These are phyloP conservation scores for Tetrapisispora phaffii DNA, from an alignment of 805 yeast genomes.

Conservation along the genomic window DNA sequence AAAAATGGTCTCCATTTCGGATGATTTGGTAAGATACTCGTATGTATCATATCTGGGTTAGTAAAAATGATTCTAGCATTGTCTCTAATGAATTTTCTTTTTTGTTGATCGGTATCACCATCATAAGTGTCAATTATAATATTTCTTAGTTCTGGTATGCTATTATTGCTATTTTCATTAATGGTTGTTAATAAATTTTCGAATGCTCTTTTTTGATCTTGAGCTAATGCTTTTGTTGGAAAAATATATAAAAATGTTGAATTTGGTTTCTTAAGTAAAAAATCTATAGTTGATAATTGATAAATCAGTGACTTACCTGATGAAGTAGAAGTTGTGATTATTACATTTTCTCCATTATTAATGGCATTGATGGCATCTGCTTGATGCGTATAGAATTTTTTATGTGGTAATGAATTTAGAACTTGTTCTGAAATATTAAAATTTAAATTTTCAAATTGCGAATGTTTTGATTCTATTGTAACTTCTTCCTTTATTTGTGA, in stretches of 20 bases:
- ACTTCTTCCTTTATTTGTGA: slow-evolving; percentile 52
- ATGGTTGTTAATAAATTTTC: slow-evolving; percentile 44
- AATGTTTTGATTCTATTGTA: slow-evolving; percentile 38
- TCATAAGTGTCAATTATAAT: slow-evolving; percentile 73
- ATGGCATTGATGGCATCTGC: slow-evolving; percentile 60
- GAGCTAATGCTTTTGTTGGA: slow-evolving; percentile 96
- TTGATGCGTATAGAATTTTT: slow-evolving; percentile 69
- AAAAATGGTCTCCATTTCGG: slow-evolving; percentile 65
- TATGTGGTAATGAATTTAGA: slow-evolving; percentile 40
- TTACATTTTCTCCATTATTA: slow-evolving; percentile 52
- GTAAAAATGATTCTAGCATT: slow-evolving; percentile 77
- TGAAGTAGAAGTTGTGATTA: slow-evolving; percentile 89
- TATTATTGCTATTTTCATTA: slow-evolving; percentile 35
- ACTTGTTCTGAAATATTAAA: slow-evolving; percentile 44
- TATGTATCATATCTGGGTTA: slow-evolving; percentile 90
- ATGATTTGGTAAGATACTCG: slow-evolving; percentile 72
- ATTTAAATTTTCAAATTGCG: slow-evolving; percentile 36
- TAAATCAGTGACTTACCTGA: slow-evolving; percentile 92
- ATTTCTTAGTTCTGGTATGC: slow-evolving; percentile 38
- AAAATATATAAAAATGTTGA: slow-evolving; percentile 76
- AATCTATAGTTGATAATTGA: slow-evolving; percentile 68
- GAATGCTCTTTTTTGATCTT: slow-evolving; percentile 85
- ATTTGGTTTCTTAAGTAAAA: slow-evolving; percentile 33
- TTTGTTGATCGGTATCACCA: slow-evolving; percentile 73
- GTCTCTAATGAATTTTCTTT: slow-evolving; percentile 45